These are phyloP conservation scores for Boletus huronensis DNA, from an alignment of 768 basidiomycete species.

Conservation along the genomic window DNA sequence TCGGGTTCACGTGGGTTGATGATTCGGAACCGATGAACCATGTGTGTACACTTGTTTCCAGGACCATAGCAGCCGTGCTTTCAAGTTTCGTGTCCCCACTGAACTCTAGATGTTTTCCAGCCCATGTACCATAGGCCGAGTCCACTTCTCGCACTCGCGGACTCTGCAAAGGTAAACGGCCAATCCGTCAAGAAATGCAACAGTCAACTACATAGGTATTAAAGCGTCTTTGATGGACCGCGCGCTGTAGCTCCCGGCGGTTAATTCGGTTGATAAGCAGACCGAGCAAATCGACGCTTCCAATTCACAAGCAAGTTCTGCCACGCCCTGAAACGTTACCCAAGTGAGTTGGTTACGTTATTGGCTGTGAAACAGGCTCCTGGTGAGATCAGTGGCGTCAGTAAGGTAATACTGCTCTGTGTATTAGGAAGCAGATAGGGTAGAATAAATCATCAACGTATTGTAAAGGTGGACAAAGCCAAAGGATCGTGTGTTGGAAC, in stretches of 20 bases:
- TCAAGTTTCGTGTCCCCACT: neutral
- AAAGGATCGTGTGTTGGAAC: neutral
- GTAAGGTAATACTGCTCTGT: neutral
- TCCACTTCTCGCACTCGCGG: neutral
- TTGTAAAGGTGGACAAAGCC: neutral
- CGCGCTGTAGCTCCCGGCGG: neutral
- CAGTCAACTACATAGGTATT: neutral
- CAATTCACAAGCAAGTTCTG: neutral
- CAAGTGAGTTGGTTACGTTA: conserved; percentile 11
- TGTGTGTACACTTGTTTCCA: conserved; percentile 2
- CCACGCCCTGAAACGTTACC: neutral
- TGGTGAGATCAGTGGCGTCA: conserved; percentile 13
- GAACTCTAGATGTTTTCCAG: neutral
- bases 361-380: neutral
- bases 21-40: neutral
- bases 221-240: neutral
- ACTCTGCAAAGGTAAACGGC: neutral
- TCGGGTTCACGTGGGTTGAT: neutral
- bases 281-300: neutral
- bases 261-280: neutral
- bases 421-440: neutral
- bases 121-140: neutral
- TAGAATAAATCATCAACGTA: neutral
- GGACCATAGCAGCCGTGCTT: neutral
- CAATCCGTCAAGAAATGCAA: neutral